Percentiles rank a stretch among this genome's conserved stretches.
These are phyloP conservation scores for Epichloe elymi DNA, from an alignment of 2,329 filamentous ascomycete genomes.

Conservation along the genomic window DNA sequence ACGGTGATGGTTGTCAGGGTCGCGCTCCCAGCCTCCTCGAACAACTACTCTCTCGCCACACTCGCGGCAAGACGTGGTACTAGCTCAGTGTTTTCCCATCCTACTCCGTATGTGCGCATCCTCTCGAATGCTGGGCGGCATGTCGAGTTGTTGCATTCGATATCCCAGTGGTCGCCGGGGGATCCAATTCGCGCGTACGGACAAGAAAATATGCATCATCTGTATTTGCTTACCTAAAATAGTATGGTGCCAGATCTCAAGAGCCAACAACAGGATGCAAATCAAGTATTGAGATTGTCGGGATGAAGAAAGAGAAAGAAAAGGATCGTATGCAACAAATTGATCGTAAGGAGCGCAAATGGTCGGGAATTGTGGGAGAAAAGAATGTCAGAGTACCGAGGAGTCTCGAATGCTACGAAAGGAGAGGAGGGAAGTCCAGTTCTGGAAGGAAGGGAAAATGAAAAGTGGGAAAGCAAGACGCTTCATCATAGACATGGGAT, in stretches of 20 bases:
- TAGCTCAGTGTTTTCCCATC: too few species aligned
- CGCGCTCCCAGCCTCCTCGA: neutral
- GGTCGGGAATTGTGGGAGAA: neutral
- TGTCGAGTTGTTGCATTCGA: neutral
- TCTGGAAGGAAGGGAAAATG: neutral
- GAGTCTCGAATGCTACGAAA: neutral
- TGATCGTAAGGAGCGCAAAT: slow-evolving; percentile 2
- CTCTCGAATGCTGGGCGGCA: neutral
- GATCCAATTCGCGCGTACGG: neutral
- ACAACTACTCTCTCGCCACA: neutral
- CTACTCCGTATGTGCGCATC: too few species aligned
- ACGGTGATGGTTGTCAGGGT: neutral
- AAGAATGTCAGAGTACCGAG: slow-evolving; percentile 1
- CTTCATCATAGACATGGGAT: neutral
- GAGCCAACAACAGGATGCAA: neutral
- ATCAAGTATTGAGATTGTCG: neutral
- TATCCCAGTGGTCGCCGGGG: neutral
- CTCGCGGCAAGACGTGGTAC: neutral
- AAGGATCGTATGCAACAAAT: neutral
- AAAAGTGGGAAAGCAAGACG: neutral
- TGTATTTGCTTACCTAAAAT: slow-evolving; percentile 1
- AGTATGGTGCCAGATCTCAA: neutral
- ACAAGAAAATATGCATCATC: neutral
- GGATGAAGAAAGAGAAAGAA: neutral
- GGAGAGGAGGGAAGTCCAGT: neutral